These are phyloP conservation scores for Debaryomyces fabryi DNA, from an alignment of 1,139 yeast species.

Conservation along the genomic window DNA sequence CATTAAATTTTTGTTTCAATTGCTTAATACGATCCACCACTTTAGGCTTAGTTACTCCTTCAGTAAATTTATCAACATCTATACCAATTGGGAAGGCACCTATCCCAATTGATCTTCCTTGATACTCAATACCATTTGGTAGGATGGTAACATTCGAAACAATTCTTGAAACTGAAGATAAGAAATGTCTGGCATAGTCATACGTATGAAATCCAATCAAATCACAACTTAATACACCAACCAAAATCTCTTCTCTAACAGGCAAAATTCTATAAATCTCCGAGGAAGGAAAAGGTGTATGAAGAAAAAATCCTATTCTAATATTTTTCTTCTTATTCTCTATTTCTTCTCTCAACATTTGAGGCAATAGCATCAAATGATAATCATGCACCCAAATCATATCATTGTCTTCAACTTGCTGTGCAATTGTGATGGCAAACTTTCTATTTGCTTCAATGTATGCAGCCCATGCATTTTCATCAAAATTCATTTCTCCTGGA, in stretches of 20 bases:
- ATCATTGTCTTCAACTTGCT: slow-evolving; percentile 78
- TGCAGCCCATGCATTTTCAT: slow-evolving; percentile 97
- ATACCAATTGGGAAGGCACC: slow-evolving; percentile 99
- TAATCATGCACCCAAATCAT: slow-evolving; percentile 98
- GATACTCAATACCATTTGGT: slow-evolving; percentile 87
- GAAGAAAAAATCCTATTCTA: slow-evolving; percentile 89
- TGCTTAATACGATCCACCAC: slow-evolving; percentile 69
- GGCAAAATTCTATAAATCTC: slow-evolving; percentile 96
- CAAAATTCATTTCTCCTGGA: slow-evolving; percentile 98
- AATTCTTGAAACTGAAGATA: slow-evolving; percentile 88
- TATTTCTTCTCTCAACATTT: slow-evolving; percentile 74
- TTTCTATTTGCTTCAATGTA: slow-evolving; percentile 89
- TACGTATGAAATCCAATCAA: slow-evolving; percentile 98
- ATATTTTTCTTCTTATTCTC: slow-evolving; percentile 55
- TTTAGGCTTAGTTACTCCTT: slow-evolving; percentile 65
- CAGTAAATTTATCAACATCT: slow-evolving; percentile 87
- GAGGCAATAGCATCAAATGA: slow-evolving; percentile 93
- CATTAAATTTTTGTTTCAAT: slow-evolving; percentile 62
- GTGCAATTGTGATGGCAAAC: slow-evolving; percentile 77
- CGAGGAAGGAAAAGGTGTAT: slow-evolving; percentile 97
- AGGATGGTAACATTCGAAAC: slow-evolving; percentile 73
- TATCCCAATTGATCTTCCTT: slow-evolving; percentile 76
- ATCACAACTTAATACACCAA: slow-evolving; percentile 92
- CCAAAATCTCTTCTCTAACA: slow-evolving; percentile 87
- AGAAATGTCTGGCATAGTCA: slow-evolving; percentile 97